Evolutionary conservation across 352 stramenopile genomes (phyloP).

Genomic region (Paralagenidium karlingii): DNA sequence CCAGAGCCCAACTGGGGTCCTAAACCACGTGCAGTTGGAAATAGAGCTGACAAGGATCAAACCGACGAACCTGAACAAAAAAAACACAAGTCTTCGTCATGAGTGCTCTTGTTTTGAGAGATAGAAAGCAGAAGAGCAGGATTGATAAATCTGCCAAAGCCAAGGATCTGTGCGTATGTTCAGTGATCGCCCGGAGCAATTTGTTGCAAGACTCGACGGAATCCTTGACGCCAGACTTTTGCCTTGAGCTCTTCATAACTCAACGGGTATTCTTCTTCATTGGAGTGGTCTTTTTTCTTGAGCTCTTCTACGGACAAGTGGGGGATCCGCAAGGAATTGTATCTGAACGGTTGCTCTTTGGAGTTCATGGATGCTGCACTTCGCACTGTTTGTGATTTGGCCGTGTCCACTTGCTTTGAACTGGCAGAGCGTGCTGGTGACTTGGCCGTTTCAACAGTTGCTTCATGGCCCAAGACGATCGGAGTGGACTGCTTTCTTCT

Average conservation of each 20-base stretch:
- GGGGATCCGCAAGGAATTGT: conserved; percentile 37
- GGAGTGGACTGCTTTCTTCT: not conserved
- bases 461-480: not conserved
- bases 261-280: conserved; percentile 78
- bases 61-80: conserved; percentile 1
- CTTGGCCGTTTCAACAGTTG: no score
- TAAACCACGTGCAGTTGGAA: conserved; percentile 81
- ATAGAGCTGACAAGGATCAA: conserved; percentile 23
- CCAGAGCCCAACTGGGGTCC: conserved; percentile 95
- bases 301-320: conserved; percentile 68
- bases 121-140: no score
- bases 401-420: not conserved
- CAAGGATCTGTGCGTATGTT: no score
- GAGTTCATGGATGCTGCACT: conserved; percentile 2
- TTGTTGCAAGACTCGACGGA: no score
- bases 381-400: not conserved
- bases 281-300: conserved; percentile 72
- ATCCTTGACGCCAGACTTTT: conserved; percentile 40
- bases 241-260: conserved; percentile 79
- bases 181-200: no score
- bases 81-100: no score
- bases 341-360: conserved; percentile 64
- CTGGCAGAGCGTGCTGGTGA: not conserved
- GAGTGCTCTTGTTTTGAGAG: no score
- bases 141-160: no score